A percentile compares a stretch with the other conserved stretches of the same genome.
These are phyloP conservation scores for Aspergillus funiculosus DNA, from an alignment of 495 filamentous ascomycete genomes.

Conservation along the genomic window DNA sequence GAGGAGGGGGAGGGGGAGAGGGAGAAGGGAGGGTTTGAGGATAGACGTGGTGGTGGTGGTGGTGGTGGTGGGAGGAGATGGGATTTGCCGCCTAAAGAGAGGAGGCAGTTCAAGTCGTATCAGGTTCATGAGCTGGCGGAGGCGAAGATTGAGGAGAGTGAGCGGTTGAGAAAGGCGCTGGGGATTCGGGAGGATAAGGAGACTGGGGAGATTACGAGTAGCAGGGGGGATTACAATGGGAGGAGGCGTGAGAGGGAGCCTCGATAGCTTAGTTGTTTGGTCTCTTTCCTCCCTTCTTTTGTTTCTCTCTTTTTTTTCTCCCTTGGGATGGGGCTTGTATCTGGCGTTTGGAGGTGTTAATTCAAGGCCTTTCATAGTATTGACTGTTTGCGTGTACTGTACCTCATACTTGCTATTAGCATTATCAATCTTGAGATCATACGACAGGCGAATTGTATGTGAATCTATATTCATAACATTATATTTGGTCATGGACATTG, in stretches of 20 bases:
- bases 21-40: constrained; percentile 4
- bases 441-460: neutral
- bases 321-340: too few species aligned
- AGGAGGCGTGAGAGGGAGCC: constrained; percentile 35
- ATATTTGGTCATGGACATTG: constrained; percentile 20
- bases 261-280: too few species aligned
- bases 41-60: constrained; percentile 5
- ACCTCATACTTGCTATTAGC: too few species aligned
- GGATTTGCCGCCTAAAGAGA: constrained; percentile 23
- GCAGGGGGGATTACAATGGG: constrained; percentile 46
- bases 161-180: constrained; percentile 79
- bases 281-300: too few species aligned
- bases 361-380: too few species aligned
- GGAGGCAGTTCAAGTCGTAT: constrained; percentile 69
- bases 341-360: too few species aligned
- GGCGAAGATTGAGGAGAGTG: constrained; percentile 94
- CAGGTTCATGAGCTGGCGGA: constrained; percentile 95
- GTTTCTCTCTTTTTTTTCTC: too few species aligned
- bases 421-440: neutral
- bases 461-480: constrained; percentile 14
- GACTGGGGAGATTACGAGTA: constrained; percentile 63
- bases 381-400: too few species aligned
- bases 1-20: constrained; percentile 22
- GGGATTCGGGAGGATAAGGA: constrained; percentile 85
- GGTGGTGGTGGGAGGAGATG: constrained; percentile 4